These are phyloP conservation scores for Hibiscus mutabilis DNA, from an alignment of 345 rosid species.

Conservation along the genomic window DNA sequence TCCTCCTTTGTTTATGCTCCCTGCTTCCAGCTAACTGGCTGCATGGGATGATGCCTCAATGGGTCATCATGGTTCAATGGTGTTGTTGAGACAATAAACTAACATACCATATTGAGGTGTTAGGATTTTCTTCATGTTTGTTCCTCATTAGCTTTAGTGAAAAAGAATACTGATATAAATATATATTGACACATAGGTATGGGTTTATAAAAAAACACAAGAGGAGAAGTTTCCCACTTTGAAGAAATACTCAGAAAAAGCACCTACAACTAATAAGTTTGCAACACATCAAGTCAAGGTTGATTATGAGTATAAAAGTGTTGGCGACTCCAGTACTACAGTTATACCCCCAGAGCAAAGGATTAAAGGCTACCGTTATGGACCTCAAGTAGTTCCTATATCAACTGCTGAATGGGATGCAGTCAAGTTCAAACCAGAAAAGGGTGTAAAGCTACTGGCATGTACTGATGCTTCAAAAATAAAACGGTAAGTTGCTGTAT, in stretches of 20 bases:
- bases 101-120: not conserved
- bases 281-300: conserved; percentile 86
- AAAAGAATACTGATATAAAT: not conserved
- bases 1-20: not conserved
- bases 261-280: conserved; percentile 69
- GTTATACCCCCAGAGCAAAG: conserved; percentile 87
- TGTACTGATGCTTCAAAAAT: conserved; percentile 71
- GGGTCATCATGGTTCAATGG: not conserved
- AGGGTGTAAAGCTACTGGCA: conserved; percentile 86
- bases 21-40: not conserved
- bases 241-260: conserved; percentile 79
- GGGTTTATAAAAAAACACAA: conserved; percentile 92
- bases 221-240: conserved; percentile 91
- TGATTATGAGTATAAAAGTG: conserved; percentile 66
- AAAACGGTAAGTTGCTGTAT: conserved; percentile 42
- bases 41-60: not conserved
- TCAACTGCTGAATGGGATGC: conserved; percentile 67
- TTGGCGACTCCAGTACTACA: conserved; percentile 44
- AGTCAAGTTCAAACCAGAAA: conserved; percentile 81
- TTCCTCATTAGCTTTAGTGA: not conserved
- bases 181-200: conserved; percentile 41
- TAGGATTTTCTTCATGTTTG: not conserved
- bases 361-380: conserved; percentile 87
- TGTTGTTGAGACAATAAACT: not conserved
- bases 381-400: conserved; percentile 92